Conservation (phyloP, 371 early-diverging fungal genomes). For the Lichtheimia corymbifera region DNA sequence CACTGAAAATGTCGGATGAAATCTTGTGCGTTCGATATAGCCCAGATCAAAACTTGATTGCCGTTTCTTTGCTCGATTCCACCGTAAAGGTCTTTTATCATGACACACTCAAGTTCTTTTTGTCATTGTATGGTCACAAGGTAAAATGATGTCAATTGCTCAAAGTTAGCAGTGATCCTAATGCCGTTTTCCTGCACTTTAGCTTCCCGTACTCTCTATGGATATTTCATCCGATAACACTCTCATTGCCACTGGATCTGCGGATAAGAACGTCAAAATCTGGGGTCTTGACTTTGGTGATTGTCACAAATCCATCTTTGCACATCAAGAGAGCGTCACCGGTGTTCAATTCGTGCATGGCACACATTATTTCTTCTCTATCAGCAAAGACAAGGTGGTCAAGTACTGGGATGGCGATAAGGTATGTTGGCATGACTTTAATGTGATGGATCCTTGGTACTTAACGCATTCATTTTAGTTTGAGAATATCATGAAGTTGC, state of each 20-base stretch:
- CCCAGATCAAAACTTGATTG: conserved; percentile 84
- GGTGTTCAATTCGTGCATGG: conserved; percentile 85
- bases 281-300: conserved; percentile 99
- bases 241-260: conserved; percentile 87
- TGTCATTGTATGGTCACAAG: conserved; percentile 96
- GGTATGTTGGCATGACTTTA: conserved; percentile 31
- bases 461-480: conserved; percentile 49
- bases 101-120: conserved; percentile 94
- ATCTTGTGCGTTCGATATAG: conserved; percentile 85
- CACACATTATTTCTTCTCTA: conserved; percentile 94
- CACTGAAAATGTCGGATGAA: conserved; percentile 92
- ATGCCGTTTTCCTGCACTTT: not conserved
- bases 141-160: not conserved
- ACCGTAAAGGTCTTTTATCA: conserved; percentile 96
- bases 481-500: conserved; percentile 90
- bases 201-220: conserved; percentile 90
- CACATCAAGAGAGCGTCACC: conserved; percentile 93
- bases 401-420: conserved; percentile 98
- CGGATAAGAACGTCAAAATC: conserved; percentile 95
- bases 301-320: conserved; percentile 92
- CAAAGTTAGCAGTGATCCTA: too few species aligned
- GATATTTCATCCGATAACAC: conserved; percentile 94
- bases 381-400: conserved; percentile 84
- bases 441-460: not conserved
- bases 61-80: conserved; percentile 88